These are phyloP conservation scores for Phaeosphaeria sp. DNA, from an alignment of 2,329 filamentous ascomycete genomes.

Conservation along the genomic window DNA sequence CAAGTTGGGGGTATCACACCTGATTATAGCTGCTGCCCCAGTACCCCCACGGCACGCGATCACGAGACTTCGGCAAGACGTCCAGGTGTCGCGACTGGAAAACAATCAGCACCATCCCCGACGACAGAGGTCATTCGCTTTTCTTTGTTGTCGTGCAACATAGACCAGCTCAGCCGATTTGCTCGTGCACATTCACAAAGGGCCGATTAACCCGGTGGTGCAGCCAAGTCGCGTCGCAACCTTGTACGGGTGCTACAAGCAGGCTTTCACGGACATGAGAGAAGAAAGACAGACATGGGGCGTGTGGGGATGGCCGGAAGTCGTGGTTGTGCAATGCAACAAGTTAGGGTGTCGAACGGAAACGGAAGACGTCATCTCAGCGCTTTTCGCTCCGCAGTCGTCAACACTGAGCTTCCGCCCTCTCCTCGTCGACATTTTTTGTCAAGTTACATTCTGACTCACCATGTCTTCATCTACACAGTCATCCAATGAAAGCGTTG, in stretches of 20 bases:
- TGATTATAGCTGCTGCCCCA: not conserved
- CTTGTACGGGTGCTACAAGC: not conserved
- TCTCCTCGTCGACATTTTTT: not conserved
- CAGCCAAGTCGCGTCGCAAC: not conserved
- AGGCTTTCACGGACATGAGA: not conserved
- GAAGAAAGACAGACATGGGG: not conserved
- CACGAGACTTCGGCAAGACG: not conserved
- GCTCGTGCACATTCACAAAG: not conserved
- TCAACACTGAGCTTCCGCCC: not conserved
- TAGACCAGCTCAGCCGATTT: not conserved
- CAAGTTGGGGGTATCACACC: not conserved
- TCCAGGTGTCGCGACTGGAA: not conserved
- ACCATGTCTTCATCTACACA: constrained; percentile 9
- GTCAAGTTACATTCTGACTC: not conserved
- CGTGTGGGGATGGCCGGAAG: not conserved
- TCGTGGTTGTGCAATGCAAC: not conserved
- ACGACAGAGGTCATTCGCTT: not conserved
- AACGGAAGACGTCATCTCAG: not conserved
- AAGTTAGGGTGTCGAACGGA: not conserved
- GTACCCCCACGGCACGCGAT: not conserved
- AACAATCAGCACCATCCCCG: not conserved
- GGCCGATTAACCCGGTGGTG: not conserved
- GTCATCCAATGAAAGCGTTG: constrained; percentile 1
- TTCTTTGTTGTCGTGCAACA: not conserved
- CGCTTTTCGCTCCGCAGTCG: not conserved